A percentile compares a stretch with the other conserved stretches of the same genome.
Evolutionary conservation across 2,329 filamentous ascomycete species (phyloP).

Genomic region (Dothideomycetes sp.): DNA sequence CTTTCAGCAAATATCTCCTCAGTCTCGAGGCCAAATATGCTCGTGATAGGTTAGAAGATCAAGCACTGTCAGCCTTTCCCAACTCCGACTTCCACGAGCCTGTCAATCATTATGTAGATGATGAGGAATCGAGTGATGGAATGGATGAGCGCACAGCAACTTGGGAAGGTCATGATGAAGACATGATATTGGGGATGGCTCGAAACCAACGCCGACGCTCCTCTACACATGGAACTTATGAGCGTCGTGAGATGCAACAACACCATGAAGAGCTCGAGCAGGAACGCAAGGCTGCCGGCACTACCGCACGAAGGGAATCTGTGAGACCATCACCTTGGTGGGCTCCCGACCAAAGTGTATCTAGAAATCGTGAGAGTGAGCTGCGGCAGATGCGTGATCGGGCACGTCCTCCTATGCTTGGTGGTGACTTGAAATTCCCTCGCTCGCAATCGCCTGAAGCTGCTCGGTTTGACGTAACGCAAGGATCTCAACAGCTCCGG

Average conservation of each 20-base stretch:
- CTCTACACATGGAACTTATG: slow-evolving; percentile 59
- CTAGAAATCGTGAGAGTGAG: slow-evolving; percentile 30
- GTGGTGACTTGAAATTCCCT: slow-evolving; percentile 69
- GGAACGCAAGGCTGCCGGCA: slow-evolving; percentile 36
- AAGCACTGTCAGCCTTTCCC: slow-evolving; percentile 66
- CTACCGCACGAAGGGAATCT: slow-evolving; percentile 21
- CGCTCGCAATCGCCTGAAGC: slow-evolving; percentile 73
- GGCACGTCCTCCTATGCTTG: slow-evolving; percentile 76
- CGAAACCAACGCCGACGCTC: slow-evolving; percentile 41
- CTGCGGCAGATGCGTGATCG: slow-evolving; percentile 49
- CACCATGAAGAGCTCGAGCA: slow-evolving; percentile 59
- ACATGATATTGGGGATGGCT: slow-evolving; percentile 23
- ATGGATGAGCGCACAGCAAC: slow-evolving; percentile 30
- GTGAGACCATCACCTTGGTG: slow-evolving; percentile 29
- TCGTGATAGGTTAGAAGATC: slow-evolving; percentile 69
- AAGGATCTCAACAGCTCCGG: slow-evolving; percentile 43
- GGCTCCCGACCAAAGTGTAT: slow-evolving; percentile 23
- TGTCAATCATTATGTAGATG: slow-evolving; percentile 62
- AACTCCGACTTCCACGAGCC: slow-evolving; percentile 60
- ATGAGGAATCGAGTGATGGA: slow-evolving; percentile 30
- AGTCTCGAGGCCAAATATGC: slow-evolving; percentile 71
- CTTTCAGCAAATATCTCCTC: slow-evolving; percentile 66
- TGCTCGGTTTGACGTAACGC: slow-evolving; percentile 74
- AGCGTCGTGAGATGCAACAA: slow-evolving; percentile 70
- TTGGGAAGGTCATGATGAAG: slow-evolving; percentile 31